Evolutionary conservation across 768 basidiomycete genomes (phyloP).

Genomic region (Cyclocybe cylindracea): DNA sequence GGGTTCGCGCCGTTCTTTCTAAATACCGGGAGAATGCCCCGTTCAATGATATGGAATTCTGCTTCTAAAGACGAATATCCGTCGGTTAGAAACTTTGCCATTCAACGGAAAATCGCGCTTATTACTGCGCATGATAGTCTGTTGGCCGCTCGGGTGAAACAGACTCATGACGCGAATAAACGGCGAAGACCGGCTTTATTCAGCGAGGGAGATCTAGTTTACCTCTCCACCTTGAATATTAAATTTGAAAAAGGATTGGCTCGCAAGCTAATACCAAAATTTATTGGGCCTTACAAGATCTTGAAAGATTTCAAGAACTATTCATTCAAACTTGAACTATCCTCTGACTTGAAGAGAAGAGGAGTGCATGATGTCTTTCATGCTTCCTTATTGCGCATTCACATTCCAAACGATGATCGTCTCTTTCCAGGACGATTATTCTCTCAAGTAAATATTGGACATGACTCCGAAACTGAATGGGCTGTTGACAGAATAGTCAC

Average conservation of each 20-base stretch:
- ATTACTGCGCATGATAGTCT: conserved; percentile 32
- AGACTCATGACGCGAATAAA: conserved; percentile 26
- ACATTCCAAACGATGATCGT: conserved; percentile 30
- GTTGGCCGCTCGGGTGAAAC: conserved; percentile 24
- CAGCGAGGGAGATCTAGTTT: conserved; percentile 9
- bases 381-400: conserved; percentile 26
- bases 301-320: conserved; percentile 7
- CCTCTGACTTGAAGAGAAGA: conserved; percentile 14
- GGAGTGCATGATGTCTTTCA: conserved; percentile 26
- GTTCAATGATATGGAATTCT: conserved; percentile 16
- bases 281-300: conserved; percentile 16
- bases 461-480: conserved; percentile 19
- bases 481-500: conserved; percentile 19
- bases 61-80: conserved; percentile 11
- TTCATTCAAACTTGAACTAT: conserved; percentile 8
- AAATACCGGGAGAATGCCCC: conserved; percentile 9
- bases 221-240: conserved; percentile 16
- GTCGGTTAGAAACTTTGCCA: conserved; percentile 12
- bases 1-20: conserved; percentile 20
- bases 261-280: conserved; percentile 17
- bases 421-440: conserved; percentile 32
- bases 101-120: conserved; percentile 17
- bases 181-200: conserved; percentile 10
- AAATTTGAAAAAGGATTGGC: conserved; percentile 13
- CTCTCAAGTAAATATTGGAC: conserved; percentile 10